phyloP scores from a whole-genome alignment of 768 basidiomycete species.

The Russula sp. region DNA sequence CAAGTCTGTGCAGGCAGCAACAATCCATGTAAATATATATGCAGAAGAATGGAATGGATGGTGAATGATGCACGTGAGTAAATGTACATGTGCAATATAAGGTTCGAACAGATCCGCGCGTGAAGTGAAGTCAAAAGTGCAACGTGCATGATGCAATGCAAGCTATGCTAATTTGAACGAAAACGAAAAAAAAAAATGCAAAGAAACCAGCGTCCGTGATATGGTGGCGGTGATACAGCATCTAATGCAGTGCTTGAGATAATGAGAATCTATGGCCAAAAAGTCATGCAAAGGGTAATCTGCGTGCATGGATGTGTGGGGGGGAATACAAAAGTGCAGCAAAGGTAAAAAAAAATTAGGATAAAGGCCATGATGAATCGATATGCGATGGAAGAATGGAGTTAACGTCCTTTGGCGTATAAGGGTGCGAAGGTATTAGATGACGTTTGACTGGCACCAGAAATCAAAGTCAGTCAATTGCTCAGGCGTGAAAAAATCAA shows the following conservation, averaged over 20 bases:
- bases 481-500: background rate
- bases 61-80: background rate
- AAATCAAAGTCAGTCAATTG: background rate
- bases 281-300: background rate
- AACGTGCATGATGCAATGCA: background rate
- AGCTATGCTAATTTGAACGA: no score
- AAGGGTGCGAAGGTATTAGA: no score
- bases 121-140: no score
- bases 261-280: background rate
- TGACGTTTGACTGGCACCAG: background rate
- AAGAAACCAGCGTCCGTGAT: background rate
- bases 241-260: background rate
- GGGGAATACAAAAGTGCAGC: background rate
- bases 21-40: background rate
- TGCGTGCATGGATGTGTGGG: background rate
- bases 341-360: background rate
- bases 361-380: background rate
- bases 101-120: no score
- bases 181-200: background rate
- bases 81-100: no score
- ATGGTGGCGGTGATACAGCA: background rate
- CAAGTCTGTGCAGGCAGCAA: background rate
- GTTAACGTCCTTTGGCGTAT: background rate
- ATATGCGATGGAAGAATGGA: background rate
- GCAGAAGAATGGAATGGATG: slow-evolving; percentile 5